Conservation (phyloP, 768 basidiomycete species). For the Gymnopilus junonius region DNA sequence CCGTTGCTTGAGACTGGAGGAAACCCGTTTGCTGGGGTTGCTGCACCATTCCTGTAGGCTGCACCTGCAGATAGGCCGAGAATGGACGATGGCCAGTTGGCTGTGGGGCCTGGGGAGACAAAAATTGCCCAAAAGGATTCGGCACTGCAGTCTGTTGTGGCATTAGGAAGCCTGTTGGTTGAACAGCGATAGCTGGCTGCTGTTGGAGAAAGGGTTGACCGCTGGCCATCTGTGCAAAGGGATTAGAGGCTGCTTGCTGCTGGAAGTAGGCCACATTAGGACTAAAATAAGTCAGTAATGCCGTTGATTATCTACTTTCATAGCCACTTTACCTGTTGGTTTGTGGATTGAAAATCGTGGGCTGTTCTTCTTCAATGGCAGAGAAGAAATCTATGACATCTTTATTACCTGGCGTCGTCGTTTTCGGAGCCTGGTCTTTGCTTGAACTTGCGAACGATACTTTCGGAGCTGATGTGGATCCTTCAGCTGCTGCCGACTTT, state of each 20-base stretch:
- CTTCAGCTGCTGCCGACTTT: neutral
- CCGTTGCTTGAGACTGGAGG: slow-evolving; percentile 63
- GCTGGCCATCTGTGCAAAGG: slow-evolving; percentile 68
- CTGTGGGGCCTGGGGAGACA: slow-evolving; percentile 41
- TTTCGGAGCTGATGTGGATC: slow-evolving; percentile 16
- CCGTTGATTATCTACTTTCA: neutral
- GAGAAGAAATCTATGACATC: slow-evolving; percentile 84
- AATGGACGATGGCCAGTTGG: slow-evolving; percentile 54
- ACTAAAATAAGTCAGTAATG: slow-evolving; percentile 31
- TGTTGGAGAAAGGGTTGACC: slow-evolving; percentile 50
- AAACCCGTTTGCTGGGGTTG: slow-evolving; percentile 29
- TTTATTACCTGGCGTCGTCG: slow-evolving; percentile 44
- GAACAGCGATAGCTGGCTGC: slow-evolving; percentile 47
- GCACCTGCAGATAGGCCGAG: slow-evolving; percentile 58
- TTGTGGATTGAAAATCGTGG: slow-evolving; percentile 70
- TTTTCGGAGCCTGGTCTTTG: slow-evolving; percentile 18
- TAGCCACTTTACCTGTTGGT: slow-evolving; percentile 49
- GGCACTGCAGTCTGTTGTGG: slow-evolving; percentile 50
- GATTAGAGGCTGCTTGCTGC: slow-evolving; percentile 69
- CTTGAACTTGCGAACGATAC: slow-evolving; percentile 12
- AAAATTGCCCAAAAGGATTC: slow-evolving; percentile 52
- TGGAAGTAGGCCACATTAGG: slow-evolving; percentile 55
- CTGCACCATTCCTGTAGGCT: slow-evolving; percentile 47
- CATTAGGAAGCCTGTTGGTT: slow-evolving; percentile 61
- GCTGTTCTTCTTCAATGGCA: slow-evolving; percentile 83